Evolutionary conservation across 345 rosid species (phyloP).

Genomic region (Cardiospermum halicacabum): DNA sequence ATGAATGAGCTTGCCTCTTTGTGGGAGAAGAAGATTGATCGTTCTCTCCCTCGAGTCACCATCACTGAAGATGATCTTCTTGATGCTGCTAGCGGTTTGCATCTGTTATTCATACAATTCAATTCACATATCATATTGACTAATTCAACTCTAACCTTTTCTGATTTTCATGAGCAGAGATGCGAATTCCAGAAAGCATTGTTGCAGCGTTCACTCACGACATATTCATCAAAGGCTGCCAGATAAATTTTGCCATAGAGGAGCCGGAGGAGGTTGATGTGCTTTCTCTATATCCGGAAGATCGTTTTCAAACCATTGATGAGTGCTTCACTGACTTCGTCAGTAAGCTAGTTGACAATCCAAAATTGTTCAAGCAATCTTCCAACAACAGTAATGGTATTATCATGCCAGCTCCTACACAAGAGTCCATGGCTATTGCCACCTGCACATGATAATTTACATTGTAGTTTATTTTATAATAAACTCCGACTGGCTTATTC

Average conservation of each 20-base stretch:
- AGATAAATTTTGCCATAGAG: slow-evolving; percentile 24
- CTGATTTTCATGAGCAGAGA: slow-evolving; percentile 14
- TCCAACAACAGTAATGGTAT: slow-evolving; percentile 1
- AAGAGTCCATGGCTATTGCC: slow-evolving; percentile 10
- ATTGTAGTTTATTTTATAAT: not conserved
- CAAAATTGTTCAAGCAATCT: slow-evolving; percentile 6
- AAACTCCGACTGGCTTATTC: not conserved
- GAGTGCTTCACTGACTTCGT: slow-evolving; percentile 32
- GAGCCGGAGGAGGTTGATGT: slow-evolving; percentile 20
- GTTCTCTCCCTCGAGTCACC: slow-evolving; percentile 25
- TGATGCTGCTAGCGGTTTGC: slow-evolving; percentile 25
- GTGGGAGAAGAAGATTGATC: slow-evolving; percentile 33
- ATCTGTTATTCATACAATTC: not conserved
- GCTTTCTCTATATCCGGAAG: slow-evolving; percentile 23
- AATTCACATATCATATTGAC: not conserved
- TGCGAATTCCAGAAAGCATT: slow-evolving; percentile 30
- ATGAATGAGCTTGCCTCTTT: slow-evolving; percentile 30
- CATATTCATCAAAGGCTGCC: slow-evolving; percentile 34
- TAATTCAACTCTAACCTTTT: not conserved
- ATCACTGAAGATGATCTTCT: slow-evolving; percentile 29
- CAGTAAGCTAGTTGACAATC: slow-evolving; percentile 5
- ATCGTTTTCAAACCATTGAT: slow-evolving; percentile 5
- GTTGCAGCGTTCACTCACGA: slow-evolving; percentile 31
- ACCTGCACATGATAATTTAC: slow-evolving; percentile 15
- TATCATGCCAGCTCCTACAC: slow-evolving; percentile 2